Base-by-base conservation (phyloP, 106 monocot genomes). In the Dendrobium officinale region DNA sequence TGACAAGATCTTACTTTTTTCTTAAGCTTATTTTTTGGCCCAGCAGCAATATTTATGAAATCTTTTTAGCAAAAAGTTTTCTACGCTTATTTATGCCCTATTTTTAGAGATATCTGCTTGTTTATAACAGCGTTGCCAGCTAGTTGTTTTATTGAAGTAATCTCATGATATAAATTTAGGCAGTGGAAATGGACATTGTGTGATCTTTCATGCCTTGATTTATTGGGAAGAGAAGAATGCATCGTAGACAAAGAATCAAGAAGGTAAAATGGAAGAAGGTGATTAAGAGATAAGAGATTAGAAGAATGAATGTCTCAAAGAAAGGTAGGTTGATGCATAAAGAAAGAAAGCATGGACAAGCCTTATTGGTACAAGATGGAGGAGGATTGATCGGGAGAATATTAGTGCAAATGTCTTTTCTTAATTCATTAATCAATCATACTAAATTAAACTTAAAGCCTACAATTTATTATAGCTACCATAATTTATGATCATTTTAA, bases 181-280 rank as follows among this genome's bases (percentile, higher is more conserved):
- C 56, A 56, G 56, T 56, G 61, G 61, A 61, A 61, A 61, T 61
- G 61, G 61, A 61, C n/a, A 61, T 61, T 61, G 20, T n/a, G 6
- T 22, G 6, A 20, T 61, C n/a, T 61, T 61, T 61, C 0, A 56
- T 4, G 18, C 15, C 10, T 61, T 61, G 4, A 6, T 22, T 61
- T 61, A 8, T 61, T 61, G 2, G n/a, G 22, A 61, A 61, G 61
- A 61, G 22, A 61, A 61, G 22, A 61, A 22, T 61, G 6, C 22
- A 0, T 4, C 22, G n/a, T 61, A 61, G 22, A 22, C 20, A 4
- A 61, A 61, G 1, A 61, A 61, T 5, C 26, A 26, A 26, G 26
- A 26, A 26, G 26, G 26, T 26, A 26, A 26, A 26, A 26, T 26
- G 26, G 26, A 26, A 26, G 26, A 61, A 61, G n/a, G 19, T 61